Evolutionary conservation across 352 stramenopile species (phyloP).

Genomic region (Pythium phragmitis): DNA sequence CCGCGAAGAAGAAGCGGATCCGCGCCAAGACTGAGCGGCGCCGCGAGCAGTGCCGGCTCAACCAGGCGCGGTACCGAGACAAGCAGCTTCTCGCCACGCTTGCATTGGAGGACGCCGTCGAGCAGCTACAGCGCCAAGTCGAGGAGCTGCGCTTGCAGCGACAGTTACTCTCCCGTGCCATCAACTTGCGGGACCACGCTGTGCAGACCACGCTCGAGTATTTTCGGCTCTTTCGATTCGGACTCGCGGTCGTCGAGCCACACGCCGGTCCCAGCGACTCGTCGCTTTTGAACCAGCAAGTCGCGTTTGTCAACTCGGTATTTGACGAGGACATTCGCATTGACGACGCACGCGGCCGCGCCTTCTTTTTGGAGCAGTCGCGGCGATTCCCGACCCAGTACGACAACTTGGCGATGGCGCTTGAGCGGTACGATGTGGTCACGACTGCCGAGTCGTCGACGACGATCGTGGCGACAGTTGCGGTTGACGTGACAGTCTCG

Average conservation of each 20-base stretch:
- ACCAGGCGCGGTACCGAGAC: constrained; percentile 52
- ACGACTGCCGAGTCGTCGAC: neutral
- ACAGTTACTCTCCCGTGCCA: neutral
- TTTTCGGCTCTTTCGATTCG: constrained; percentile 8
- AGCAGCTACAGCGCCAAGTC: constrained; percentile 8
- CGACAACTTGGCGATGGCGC: neutral
- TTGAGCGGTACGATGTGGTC: neutral
- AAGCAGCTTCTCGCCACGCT: constrained; percentile 2
- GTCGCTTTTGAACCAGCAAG: neutral
- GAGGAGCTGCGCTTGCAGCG: neutral
- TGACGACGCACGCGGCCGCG: neutral
- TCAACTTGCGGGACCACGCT: neutral
- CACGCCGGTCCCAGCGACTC: neutral
- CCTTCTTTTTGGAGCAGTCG: constrained; percentile 10
- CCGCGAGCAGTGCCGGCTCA: constrained; percentile 53
- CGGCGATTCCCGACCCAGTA: neutral
- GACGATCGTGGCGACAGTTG: neutral
- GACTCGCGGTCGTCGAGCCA: neutral
- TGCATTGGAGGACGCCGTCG: constrained; percentile 5
- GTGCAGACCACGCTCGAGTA: constrained; percentile 3
- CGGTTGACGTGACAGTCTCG: constrained; percentile 6
- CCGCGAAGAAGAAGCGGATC: constrained; percentile 33
- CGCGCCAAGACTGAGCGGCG: constrained; percentile 43
- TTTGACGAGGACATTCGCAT: constrained; percentile 5
- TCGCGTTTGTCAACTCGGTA: neutral